A percentile compares a stretch with the other conserved stretches of the same genome.
phyloP scores from a whole-genome alignment of 345 rosid species.

The Theobroma cacao region DNA sequence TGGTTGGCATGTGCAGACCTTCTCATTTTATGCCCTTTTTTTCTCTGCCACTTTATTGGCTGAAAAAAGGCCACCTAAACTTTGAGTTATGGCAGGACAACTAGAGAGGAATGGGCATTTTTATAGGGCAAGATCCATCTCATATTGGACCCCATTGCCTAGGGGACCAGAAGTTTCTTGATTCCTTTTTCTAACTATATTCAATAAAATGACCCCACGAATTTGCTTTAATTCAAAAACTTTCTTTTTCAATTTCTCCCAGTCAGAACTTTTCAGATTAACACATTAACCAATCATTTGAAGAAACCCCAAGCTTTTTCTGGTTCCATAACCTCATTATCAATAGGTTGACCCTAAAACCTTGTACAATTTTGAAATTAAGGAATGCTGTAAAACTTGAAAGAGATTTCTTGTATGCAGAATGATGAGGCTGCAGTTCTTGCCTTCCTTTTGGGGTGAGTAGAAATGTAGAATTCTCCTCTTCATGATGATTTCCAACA shows the following conservation, averaged over 20 bases:
- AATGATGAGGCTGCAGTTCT: constrained; percentile 33
- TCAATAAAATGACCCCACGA: background rate
- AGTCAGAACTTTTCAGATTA: background rate
- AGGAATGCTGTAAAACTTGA: background rate
- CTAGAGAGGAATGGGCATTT: constrained; percentile 9
- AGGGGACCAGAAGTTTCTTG: constrained; percentile 34
- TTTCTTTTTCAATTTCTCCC: background rate
- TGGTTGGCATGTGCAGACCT: constrained; percentile 34
- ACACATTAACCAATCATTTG: background rate
- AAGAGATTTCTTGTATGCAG: constrained; percentile 3
- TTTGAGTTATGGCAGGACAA: constrained; percentile 14
- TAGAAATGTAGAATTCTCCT: background rate
- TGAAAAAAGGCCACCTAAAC: constrained; percentile 23
- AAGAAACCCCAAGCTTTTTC: background rate
- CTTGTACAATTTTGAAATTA: background rate
- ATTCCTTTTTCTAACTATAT: background rate
- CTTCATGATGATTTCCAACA: constrained; percentile 23
- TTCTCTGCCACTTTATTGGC: constrained; percentile 12
- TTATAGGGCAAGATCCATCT: constrained; percentile 15
- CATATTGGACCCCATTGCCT: constrained; percentile 27
- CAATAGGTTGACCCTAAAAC: background rate
- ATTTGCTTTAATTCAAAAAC: background rate
- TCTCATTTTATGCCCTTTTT: constrained; percentile 16
- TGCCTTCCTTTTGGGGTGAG: constrained; percentile 26
- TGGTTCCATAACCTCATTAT: background rate